Percentiles rank a stretch among this genome's conserved stretches.
phyloP scores from a whole-genome alignment of 352 stramenopile genomes.

The Chrysophaeum taylorii region DNA sequence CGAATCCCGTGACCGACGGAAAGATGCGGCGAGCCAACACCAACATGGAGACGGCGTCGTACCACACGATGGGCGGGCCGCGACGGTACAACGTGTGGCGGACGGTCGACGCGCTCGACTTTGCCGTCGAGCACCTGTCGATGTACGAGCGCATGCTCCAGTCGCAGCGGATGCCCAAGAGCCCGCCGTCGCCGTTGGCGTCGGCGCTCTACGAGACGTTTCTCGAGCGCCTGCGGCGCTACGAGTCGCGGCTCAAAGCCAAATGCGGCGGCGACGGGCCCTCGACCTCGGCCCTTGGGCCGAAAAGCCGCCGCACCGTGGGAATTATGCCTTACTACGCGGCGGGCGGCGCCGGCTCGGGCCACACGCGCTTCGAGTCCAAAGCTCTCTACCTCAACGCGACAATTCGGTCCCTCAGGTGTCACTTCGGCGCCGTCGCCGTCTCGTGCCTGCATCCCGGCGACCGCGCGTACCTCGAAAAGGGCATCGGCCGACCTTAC shows the following conservation, averaged over 20 bases:
- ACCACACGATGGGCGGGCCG: neutral
- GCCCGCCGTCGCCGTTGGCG: neutral
- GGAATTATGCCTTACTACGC: conserved; percentile 10
- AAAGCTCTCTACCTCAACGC: conserved; percentile 12
- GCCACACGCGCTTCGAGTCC: conserved; percentile 6
- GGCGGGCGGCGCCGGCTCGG: neutral
- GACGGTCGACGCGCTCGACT: conserved; percentile 8
- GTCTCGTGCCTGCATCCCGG: neutral
- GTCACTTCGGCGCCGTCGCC: conserved; percentile 8
- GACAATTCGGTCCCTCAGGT: neutral
- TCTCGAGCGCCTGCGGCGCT: neutral
- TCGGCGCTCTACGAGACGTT: neutral
- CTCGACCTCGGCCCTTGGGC: too few relatives aligned
- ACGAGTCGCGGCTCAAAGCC: neutral
- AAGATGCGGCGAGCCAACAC: neutral
- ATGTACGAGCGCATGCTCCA: conserved; percentile 15
- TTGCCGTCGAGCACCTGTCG: neutral
- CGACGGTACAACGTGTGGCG: conserved; percentile 5
- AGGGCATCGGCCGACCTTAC: neutral
- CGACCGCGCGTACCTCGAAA: neutral
- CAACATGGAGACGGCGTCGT: conserved; percentile 14
- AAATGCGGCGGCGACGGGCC: neutral
- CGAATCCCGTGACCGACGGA: neutral
- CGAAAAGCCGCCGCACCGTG: neutral
- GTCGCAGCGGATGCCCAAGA: neutral